Conservation (phyloP, 1,284 basidiomycete species). For the Butyriboletus pseudospeciosus region DNA sequence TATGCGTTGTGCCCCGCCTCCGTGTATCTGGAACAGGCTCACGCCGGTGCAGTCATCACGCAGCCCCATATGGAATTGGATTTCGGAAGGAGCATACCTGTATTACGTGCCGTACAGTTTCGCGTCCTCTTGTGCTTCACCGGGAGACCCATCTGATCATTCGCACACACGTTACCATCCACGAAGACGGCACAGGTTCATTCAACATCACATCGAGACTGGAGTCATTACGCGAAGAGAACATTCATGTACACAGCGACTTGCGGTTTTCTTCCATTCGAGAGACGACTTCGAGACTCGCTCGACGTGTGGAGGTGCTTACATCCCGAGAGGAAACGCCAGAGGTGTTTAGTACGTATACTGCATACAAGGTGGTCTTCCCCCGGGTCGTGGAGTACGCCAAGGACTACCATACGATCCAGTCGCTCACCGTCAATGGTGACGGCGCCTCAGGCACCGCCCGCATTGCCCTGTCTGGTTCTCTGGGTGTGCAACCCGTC, state of each 20-base stretch:
- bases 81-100: constrained; percentile 33
- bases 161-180: constrained; percentile 38
- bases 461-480: too few relatives aligned
- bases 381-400: too few relatives aligned
- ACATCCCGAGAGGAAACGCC: too few relatives aligned
- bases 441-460: too few relatives aligned
- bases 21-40: constrained; percentile 57
- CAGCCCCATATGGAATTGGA: constrained; percentile 31
- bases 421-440: too few relatives aligned
- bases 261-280: constrained; percentile 36
- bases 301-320: constrained; percentile 17
- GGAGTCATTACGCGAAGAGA: constrained; percentile 30
- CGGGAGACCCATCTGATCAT: constrained; percentile 35
- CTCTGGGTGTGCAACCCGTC: too few relatives aligned
- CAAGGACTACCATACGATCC: too few relatives aligned
- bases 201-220: constrained; percentile 47
- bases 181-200: constrained; percentile 36
- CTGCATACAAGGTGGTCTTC: too few relatives aligned
- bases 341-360: too few relatives aligned
- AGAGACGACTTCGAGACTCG: constrained; percentile 23
- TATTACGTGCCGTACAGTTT: constrained; percentile 46
- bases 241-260: constrained; percentile 48
- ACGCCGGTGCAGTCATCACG: constrained; percentile 41
- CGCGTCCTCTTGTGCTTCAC: constrained; percentile 51
- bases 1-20: constrained; percentile 64